Conservation (phyloP, 495 filamentous ascomycete species). For the Schizothecium vesticola region DNA sequence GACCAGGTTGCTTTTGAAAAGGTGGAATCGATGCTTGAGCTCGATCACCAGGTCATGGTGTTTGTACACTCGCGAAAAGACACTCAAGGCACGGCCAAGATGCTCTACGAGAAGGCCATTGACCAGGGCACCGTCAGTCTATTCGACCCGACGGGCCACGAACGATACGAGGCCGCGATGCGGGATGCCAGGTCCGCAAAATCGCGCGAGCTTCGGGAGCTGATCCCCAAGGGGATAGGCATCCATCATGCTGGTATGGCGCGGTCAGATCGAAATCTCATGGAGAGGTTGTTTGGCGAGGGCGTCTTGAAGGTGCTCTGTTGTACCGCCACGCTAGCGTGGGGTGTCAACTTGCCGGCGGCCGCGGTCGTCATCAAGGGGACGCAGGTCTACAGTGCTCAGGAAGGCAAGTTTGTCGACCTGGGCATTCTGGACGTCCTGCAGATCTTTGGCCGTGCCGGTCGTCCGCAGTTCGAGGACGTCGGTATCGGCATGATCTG, state of each 20-base stretch:
- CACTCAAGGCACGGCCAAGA: slow-evolving; percentile 80
- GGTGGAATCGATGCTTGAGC: slow-evolving; percentile 84
- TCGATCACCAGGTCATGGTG: slow-evolving; percentile 94
- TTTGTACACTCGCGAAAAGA: slow-evolving; percentile 97
- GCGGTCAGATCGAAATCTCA: slow-evolving; percentile 84
- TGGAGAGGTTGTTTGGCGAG: slow-evolving; percentile 83
- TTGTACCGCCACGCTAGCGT: slow-evolving; percentile 95
- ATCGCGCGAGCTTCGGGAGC: slow-evolving; percentile 77
- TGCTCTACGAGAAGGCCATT: slow-evolving; percentile 76
- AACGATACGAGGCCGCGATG: slow-evolving; percentile 64
- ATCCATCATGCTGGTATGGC: slow-evolving; percentile 96
- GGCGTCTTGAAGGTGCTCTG: slow-evolving; percentile 92
- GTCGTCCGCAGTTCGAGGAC: slow-evolving; percentile 94
- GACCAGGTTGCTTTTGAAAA: slow-evolving; percentile 86
- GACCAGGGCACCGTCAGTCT: slow-evolving; percentile 72
- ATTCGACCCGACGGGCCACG: slow-evolving; percentile 70
- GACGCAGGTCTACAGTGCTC: slow-evolving; percentile 91
- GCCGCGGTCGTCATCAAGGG: slow-evolving; percentile 98
- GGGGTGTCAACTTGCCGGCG: slow-evolving; percentile 98
- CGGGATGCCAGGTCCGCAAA: slow-evolving; percentile 78
- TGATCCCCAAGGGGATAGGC: slow-evolving; percentile 84
- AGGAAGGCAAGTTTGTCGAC: slow-evolving; percentile 94
- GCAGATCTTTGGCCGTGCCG: slow-evolving; percentile 97
- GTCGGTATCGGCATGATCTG: slow-evolving; percentile 95
- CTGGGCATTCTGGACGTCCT: slow-evolving; percentile 95